Conservation (phyloP, 139 green algal genomes). For the Pedinophyceae sp. region DNA sequence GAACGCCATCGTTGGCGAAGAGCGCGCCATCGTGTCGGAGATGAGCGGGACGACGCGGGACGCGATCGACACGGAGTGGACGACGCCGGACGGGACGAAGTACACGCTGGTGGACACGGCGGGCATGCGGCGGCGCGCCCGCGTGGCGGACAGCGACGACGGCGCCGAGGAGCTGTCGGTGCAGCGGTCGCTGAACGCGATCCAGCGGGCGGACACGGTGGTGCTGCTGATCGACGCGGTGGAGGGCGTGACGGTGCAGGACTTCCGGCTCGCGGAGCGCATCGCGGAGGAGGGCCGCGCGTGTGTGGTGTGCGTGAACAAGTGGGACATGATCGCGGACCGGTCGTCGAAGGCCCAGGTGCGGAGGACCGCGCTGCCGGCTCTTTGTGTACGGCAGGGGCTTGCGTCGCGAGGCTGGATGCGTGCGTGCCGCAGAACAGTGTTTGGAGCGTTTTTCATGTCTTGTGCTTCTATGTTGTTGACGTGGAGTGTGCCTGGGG, state of each 20-base stretch:
- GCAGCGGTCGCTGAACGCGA: slow-evolving; percentile 60
- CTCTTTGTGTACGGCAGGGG: too few species aligned
- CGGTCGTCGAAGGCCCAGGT: too few species aligned
- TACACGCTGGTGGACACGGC: slow-evolving; percentile 91
- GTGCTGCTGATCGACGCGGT: slow-evolving; percentile 70
- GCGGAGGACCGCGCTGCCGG: too few species aligned
- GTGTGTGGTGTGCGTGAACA: slow-evolving; percentile 54
- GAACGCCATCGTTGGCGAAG: slow-evolving; percentile 73
- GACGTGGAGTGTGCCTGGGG: too few species aligned
- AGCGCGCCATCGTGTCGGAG: slow-evolving; percentile 83
- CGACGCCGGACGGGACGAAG: slow-evolving; percentile 32
- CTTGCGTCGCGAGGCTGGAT: too few species aligned
- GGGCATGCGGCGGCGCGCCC: slow-evolving; percentile 67
- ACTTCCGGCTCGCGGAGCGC: slow-evolving; percentile 41
- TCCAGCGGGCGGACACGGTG: slow-evolving; percentile 71
- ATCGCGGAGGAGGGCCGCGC: slow-evolving; percentile 8
- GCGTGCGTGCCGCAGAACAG: too few species aligned
- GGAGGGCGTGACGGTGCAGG: slow-evolving; percentile 66
- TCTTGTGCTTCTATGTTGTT: too few species aligned
- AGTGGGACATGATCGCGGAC: slow-evolving; percentile 94
- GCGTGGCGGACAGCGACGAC: slow-evolving; percentile 33
- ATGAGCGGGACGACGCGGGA: slow-evolving; percentile 88
- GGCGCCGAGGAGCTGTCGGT: slow-evolving; percentile 57
- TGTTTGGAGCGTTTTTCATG: too few species aligned
- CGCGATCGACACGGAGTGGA: slow-evolving; percentile 74